Evolutionary conservation across 1,284 basidiomycete genomes (phyloP).

Genomic region (Coniophora puteana): DNA sequence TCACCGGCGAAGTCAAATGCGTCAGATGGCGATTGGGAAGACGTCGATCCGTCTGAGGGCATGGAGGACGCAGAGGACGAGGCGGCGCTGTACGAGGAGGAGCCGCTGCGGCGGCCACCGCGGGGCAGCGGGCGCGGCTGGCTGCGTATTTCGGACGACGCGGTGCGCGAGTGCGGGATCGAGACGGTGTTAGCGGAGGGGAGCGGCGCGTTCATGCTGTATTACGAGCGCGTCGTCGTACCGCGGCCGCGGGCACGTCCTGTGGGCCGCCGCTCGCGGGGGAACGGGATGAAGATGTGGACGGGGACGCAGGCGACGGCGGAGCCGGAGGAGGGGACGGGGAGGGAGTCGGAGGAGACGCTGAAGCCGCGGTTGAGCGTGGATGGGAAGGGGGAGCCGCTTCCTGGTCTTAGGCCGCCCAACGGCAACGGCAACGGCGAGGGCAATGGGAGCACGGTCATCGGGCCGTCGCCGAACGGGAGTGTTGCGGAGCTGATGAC

Average conservation of each 20-base stretch:
- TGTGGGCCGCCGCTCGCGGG: slow-evolving; percentile 4
- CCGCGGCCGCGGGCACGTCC: no score
- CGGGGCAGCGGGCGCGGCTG: slow-evolving; percentile 77
- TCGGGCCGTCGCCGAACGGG: no score
- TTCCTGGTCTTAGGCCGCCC: no score
- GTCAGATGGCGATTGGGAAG: slow-evolving; percentile 28
- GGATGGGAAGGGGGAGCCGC: no score
- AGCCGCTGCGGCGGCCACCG: slow-evolving; percentile 31
- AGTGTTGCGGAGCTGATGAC: no score
- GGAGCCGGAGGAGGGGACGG: background rate
- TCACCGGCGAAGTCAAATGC: no score
- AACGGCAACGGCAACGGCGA: no score
- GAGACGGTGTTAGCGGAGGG: slow-evolving; percentile 73
- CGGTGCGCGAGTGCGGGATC: slow-evolving; percentile 74
- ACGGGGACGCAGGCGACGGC: slow-evolving; percentile 6
- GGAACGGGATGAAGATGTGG: background rate
- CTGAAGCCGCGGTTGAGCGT: slow-evolving; percentile 51
- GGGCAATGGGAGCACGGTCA: no score
- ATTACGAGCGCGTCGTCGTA: slow-evolving; percentile 74
- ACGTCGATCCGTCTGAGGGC: slow-evolving; percentile 22
- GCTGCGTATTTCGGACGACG: slow-evolving; percentile 84
- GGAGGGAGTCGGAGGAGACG: slow-evolving; percentile 63
- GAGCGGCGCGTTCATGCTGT: slow-evolving; percentile 82
- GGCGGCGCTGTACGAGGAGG: slow-evolving; percentile 28
- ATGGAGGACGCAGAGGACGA: no score